These are phyloP conservation scores for Aspergillus wentii DNA, from an alignment of 495 filamentous ascomycete species.

Conservation along the genomic window DNA sequence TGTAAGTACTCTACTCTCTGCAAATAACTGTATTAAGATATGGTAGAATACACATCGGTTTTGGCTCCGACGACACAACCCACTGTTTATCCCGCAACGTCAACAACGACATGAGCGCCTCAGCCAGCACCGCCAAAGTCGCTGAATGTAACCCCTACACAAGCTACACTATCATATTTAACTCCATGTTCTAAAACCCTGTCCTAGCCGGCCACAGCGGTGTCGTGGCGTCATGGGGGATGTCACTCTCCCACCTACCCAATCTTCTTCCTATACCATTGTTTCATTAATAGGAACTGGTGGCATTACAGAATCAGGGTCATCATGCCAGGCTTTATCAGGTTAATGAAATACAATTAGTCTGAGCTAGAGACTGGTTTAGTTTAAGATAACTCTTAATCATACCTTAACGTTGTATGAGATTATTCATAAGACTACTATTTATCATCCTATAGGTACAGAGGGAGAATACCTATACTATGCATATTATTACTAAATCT, in stretches of 20 bases:
- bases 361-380: slow-evolving; percentile 13
- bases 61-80: slow-evolving; percentile 11
- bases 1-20: too few relatives aligned
- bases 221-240: slow-evolving; percentile 1
- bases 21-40: too few relatives aligned
- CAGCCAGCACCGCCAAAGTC: slow-evolving; percentile 10
- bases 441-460: slow-evolving; percentile 31
- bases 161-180: slow-evolving; percentile 10
- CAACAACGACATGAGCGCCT: slow-evolving; percentile 5
- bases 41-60: slow-evolving; percentile 15
- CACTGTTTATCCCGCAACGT: slow-evolving; percentile 10
- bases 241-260: slow-evolving; percentile 25
- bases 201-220: slow-evolving; percentile 4
- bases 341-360: slow-evolving; percentile 11
- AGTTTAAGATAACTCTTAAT: slow-evolving; percentile 11
- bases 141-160: slow-evolving; percentile 9
- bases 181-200: slow-evolving; percentile 11
- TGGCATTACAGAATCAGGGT: slow-evolving; percentile 43
- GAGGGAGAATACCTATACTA: slow-evolving; percentile 30
- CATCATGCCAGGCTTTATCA: too few relatives aligned
- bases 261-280: slow-evolving; percentile 48
- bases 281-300: too few relatives aligned
- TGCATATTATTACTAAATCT: slow-evolving; percentile 23
- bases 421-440: slow-evolving; percentile 11
- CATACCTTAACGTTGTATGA: slow-evolving; percentile 10